Conservation (phyloP, 2,329 filamentous ascomycete genomes). For the Arthrobotrys megalospora region DNA sequence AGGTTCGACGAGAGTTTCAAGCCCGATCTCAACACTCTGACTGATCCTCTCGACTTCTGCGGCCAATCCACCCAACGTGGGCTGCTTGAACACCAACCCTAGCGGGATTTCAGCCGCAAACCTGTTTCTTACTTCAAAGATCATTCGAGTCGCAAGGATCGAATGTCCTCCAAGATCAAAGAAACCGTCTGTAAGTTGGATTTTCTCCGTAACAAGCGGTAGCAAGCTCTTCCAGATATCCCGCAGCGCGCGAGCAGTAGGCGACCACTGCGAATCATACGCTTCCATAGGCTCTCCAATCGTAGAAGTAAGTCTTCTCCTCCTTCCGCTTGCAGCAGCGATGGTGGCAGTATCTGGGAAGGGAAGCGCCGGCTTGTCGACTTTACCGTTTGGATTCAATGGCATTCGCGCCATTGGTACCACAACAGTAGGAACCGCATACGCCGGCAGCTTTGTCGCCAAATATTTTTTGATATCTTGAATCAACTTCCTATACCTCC, state of each 20-base stretch:
- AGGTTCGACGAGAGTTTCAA: slow-evolving; percentile 67
- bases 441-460: slow-evolving; percentile 79
- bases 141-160: slow-evolving; percentile 84
- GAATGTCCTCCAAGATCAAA: slow-evolving; percentile 87
- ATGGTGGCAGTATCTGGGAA: slow-evolving; percentile 83
- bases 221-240: slow-evolving; percentile 63
- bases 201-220: slow-evolving; percentile 59
- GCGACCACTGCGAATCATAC: slow-evolving; percentile 51
- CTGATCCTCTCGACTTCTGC: slow-evolving; percentile 72
- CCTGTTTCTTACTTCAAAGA: slow-evolving; percentile 78
- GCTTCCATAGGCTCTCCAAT: slow-evolving; percentile 47
- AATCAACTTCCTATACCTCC: slow-evolving; percentile 75
- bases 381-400: slow-evolving; percentile 88
- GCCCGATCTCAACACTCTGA: slow-evolving; percentile 66
- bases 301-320: slow-evolving; percentile 69
- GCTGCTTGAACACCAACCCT: slow-evolving; percentile 78
- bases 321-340: slow-evolving; percentile 72
- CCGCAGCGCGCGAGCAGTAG: slow-evolving; percentile 61
- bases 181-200: slow-evolving; percentile 73
- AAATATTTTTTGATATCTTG: slow-evolving; percentile 78
- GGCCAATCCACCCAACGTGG: slow-evolving; percentile 72
- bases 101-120: slow-evolving; percentile 78
- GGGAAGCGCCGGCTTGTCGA: slow-evolving; percentile 83
- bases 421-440: slow-evolving; percentile 82
- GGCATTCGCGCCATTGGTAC: slow-evolving; percentile 81